phyloP scores from a whole-genome alignment of 192 early-diverging fungal species.

The Mortierella antarctica region DNA sequence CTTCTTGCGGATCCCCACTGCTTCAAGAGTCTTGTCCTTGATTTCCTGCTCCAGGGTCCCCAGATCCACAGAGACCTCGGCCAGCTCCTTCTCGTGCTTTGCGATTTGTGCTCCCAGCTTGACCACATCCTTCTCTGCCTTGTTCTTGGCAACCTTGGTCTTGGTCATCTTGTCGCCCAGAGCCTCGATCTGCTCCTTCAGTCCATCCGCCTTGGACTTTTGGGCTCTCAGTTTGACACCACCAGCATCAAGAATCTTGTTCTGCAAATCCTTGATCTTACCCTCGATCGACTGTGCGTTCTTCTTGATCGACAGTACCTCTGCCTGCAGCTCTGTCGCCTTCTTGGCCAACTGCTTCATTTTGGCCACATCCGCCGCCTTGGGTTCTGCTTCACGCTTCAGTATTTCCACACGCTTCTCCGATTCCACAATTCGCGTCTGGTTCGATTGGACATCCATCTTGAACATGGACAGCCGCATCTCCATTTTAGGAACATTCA shows the following conservation, averaged over 20 bases:
- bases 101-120: slow-evolving; percentile 75
- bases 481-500: slow-evolving; percentile 67
- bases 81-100: slow-evolving; percentile 72
- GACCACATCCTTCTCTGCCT: slow-evolving; percentile 78
- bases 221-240: slow-evolving; percentile 89
- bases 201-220: slow-evolving; percentile 83
- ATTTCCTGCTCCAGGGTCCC: slow-evolving; percentile 70
- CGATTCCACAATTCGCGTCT: slow-evolving; percentile 75
- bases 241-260: slow-evolving; percentile 91
- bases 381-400: slow-evolving; percentile 63
- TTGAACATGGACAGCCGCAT: slow-evolving; percentile 73
- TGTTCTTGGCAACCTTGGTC: slow-evolving; percentile 75
- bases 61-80: slow-evolving; percentile 72
- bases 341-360: slow-evolving; percentile 61
- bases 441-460: slow-evolving; percentile 77
- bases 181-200: slow-evolving; percentile 80
- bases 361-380: slow-evolving; percentile 62
- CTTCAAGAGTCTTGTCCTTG: slow-evolving; percentile 63
- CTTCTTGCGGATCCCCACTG: slow-evolving; percentile 54
- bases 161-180: slow-evolving; percentile 78
- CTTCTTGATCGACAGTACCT: slow-evolving; percentile 63
- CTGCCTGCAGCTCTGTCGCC: slow-evolving; percentile 57
- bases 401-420: slow-evolving; percentile 70
- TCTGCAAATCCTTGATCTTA: slow-evolving; percentile 84
- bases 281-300: slow-evolving; percentile 75